Evolutionary conservation across 345 rosid genomes (phyloP).

Genomic region (Aegle marmelos): DNA sequence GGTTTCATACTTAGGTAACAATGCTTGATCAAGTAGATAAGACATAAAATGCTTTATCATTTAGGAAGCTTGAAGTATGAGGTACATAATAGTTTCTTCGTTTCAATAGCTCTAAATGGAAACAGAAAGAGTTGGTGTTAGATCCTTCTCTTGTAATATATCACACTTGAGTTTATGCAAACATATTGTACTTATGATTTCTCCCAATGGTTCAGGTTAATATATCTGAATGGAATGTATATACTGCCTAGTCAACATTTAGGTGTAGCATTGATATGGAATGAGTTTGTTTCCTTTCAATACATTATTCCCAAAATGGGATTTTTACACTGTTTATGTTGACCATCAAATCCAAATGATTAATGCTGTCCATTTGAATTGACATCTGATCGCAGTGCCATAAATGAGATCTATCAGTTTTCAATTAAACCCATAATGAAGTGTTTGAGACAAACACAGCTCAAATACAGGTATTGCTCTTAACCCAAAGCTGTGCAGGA

Average conservation of each 20-base stretch:
- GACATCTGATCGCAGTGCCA: neutral
- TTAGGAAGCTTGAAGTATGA: neutral
- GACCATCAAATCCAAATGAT: neutral
- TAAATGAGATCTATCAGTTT: neutral
- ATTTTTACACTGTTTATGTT: neutral
- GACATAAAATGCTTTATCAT: too few species aligned
- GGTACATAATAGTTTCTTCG: neutral
- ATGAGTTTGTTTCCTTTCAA: neutral
- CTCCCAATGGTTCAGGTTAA: neutral
- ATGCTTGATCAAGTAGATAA: too few species aligned
- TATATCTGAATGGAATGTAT: neutral
- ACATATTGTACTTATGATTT: neutral
- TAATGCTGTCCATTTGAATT: neutral
- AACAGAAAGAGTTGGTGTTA: neutral
- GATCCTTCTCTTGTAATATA: neutral
- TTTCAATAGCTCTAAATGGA: neutral
- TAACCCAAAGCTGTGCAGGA: neutral
- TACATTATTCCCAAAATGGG: neutral
- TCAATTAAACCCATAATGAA: neutral
- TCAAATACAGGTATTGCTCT: neutral
- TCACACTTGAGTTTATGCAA: neutral
- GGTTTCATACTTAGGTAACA: too few species aligned
- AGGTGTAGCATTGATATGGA: neutral
- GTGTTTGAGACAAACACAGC: neutral
- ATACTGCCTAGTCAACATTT: neutral